Percentiles rank a stretch among this genome's conserved stretches.
Conservation (phyloP, 2,329 filamentous ascomycete genomes). For the Fusarium cicatricum region DNA sequence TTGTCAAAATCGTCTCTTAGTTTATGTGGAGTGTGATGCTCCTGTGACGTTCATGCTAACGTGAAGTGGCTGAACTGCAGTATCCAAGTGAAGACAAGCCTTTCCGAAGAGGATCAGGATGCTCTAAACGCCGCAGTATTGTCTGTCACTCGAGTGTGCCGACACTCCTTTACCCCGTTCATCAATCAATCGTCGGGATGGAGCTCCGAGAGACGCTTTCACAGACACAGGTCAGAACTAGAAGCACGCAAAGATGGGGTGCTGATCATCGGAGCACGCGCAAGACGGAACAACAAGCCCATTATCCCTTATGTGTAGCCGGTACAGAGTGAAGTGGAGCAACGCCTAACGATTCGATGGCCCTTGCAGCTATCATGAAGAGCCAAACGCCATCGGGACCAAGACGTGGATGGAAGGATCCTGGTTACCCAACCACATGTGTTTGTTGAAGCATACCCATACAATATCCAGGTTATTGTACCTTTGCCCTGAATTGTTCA, state of each 20-base stretch:
- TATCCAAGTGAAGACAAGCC: no score
- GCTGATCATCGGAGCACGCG: neutral
- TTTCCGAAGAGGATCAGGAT: neutral
- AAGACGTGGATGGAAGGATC: neutral
- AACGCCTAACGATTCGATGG: neutral
- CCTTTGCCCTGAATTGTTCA: neutral
- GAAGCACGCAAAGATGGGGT: neutral
- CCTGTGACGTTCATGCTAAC: no score
- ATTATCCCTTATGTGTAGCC: neutral
- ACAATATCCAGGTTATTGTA: neutral
- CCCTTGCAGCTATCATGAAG: neutral
- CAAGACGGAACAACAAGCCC: neutral
- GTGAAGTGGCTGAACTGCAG: no score
- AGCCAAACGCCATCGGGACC: neutral
- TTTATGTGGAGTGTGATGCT: no score
- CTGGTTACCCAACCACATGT: neutral
- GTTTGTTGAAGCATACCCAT: neutral
- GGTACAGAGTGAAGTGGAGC: neutral
- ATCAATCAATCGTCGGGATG: neutral
- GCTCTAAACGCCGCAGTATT: neutral
- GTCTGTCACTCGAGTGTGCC: neutral
- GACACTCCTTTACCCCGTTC: no score
- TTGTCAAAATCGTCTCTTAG: no score
- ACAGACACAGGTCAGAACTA: neutral
- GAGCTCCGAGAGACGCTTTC: neutral